A percentile compares a stretch with the other conserved stretches of the same genome.
These are phyloP conservation scores for Diaporthe sp. DNA, from an alignment of 2,329 filamentous ascomycete species.

Conservation along the genomic window DNA sequence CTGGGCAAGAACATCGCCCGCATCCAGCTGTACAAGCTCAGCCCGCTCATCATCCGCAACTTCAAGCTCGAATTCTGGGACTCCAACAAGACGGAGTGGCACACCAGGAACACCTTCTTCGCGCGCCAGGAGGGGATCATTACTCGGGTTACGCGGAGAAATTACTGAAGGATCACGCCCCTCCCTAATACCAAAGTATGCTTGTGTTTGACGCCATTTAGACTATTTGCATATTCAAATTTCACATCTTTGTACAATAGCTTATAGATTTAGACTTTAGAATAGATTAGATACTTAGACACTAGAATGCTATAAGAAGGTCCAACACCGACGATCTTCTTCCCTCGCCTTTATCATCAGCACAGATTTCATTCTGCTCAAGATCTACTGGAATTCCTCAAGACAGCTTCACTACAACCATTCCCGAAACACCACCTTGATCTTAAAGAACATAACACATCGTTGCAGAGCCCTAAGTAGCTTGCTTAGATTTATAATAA, in stretches of 20 bases:
- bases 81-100: neutral
- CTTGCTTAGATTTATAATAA: no score
- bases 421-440: no score
- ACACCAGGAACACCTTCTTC: constrained; percentile 20
- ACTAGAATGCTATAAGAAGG: neutral
- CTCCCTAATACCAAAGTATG: neutral
- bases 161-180: neutral
- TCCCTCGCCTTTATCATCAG: neutral
- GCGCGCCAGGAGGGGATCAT: constrained; percentile 9
- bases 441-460: no score
- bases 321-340: neutral
- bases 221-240: neutral
- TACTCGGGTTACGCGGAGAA: neutral
- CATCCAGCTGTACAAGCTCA: constrained; percentile 28
- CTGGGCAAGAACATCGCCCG: constrained; percentile 28
- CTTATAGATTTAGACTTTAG: neutral
- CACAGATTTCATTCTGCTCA: no score
- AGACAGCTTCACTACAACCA: no score
- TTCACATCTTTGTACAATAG: neutral
- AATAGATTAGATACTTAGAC: neutral
- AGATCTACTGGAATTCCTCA: neutral
- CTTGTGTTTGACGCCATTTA: neutral
- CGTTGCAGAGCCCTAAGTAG: no score
- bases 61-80: constrained; percentile 26
- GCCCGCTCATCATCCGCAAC: constrained; percentile 3